Base-by-base conservation (phyloP, 257 asterid species). In the Gynochthodes officinalis region DNA sequence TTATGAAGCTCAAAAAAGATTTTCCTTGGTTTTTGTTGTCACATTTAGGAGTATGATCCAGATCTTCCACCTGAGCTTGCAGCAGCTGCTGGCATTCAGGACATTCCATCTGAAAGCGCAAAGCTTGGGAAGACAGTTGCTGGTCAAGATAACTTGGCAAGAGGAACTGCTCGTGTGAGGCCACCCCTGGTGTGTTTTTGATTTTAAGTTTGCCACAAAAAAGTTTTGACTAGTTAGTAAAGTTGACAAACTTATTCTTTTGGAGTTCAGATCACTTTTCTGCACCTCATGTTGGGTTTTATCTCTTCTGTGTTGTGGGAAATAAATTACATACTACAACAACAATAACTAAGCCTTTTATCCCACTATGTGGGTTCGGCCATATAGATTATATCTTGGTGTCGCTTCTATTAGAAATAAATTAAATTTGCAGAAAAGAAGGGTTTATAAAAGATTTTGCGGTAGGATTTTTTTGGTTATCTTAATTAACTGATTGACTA, bases 1-100 rank as follows among this genome's bases (percentile, higher is more conserved):
- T 2, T 15, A 42, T 35, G 46, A 19, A 9, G 37, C 67, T 71
- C 33, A 18, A 12, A 60, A 60, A 13, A 4, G 6, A 11, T 74
- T 59, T 75, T 61, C 13, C 48, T 50, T 73, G 71, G 69, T 78
- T 71, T 53, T 14, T 50, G 39, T 23, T 43, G 49, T 82, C 54
- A 78, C 76, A 58, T 72, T 77, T 75, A 95, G 98, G 98, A 89
- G 75, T 92, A 86, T 80, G 98, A 95, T 84, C 98, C 97, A 19
- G 99, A 95, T 81, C 96, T 95, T 76, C 99, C 99, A 28, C 99
- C 98, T 27, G 99, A 95, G 88, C 98, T 95, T 46, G 99, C 98
- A 43, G 98, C 97, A 50, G 98, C 93, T 58, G 93, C 90, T 66
- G 96, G 90, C 49, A 80, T 80, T 73, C 95, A 86, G 74, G 97